These are phyloP conservation scores for Alternaria longipes DNA, from an alignment of 2,329 filamentous ascomycete genomes.

Conservation along the genomic window DNA sequence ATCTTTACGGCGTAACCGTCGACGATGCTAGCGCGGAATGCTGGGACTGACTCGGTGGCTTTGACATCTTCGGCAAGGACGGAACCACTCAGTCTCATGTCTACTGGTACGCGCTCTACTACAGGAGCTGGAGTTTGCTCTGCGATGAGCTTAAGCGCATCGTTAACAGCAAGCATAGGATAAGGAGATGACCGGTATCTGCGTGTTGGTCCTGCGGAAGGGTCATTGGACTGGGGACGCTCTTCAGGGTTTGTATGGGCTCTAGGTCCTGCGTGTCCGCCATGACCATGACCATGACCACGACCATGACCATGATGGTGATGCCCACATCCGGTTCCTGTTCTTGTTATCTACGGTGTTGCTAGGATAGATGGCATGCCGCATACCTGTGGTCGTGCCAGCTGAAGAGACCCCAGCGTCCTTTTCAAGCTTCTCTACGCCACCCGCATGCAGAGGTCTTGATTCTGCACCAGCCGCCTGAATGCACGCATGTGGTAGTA, in stretches of 20 bases:
- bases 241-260: conserved; percentile 75
- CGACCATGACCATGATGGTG: conserved; percentile 63
- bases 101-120: conserved; percentile 67
- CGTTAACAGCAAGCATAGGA: conserved; percentile 86
- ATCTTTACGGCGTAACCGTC: conserved; percentile 81
- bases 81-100: conserved; percentile 73
- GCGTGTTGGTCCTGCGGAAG: conserved; percentile 67
- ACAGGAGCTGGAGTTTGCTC: conserved; percentile 73
- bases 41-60: conserved; percentile 84
- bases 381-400: conserved; percentile 26
- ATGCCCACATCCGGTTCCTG: conserved; percentile 41
- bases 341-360: conserved; percentile 4
- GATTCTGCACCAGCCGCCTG: conserved; percentile 88
- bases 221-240: conserved; percentile 66
- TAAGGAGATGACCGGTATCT: conserved; percentile 88
- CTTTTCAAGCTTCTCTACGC: conserved; percentile 81
- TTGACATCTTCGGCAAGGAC: conserved; percentile 85
- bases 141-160: conserved; percentile 78
- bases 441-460: conserved; percentile 78
- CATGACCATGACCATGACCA: conserved; percentile 64
- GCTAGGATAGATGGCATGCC: background rate
- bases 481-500: conserved; percentile 93
- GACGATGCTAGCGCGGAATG: conserved; percentile 94
- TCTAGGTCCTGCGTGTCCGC: conserved; percentile 59
- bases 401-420: conserved; percentile 70